These are phyloP conservation scores for Mycena crocata DNA, from an alignment of 768 basidiomycete species.

Conservation along the genomic window DNA sequence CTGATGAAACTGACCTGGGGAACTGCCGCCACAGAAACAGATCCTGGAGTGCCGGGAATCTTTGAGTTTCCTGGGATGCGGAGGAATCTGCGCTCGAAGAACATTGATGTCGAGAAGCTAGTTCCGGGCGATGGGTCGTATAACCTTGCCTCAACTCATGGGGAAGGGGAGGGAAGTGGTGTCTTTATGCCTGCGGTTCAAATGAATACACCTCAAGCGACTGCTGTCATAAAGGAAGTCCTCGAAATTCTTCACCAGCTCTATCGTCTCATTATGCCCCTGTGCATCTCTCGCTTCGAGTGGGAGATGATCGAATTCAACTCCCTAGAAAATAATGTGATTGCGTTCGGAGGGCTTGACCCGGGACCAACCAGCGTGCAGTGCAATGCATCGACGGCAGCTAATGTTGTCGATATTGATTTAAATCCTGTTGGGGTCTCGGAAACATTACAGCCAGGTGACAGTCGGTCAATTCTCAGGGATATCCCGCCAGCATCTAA, in stretches of 20 bases:
- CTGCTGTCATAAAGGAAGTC: neutral
- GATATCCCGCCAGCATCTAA: no score
- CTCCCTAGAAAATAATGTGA: constrained; percentile 21
- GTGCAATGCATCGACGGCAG: constrained; percentile 13
- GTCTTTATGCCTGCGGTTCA: constrained; percentile 26
- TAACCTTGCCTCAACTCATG: constrained; percentile 23
- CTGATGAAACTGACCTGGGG: constrained; percentile 16
- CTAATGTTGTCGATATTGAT: neutral
- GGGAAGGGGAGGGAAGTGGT: constrained; percentile 28
- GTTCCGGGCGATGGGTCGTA: constrained; percentile 19
- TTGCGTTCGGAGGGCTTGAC: constrained; percentile 23
- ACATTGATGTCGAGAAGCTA: neutral
- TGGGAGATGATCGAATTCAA: constrained; percentile 25
- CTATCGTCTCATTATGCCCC: constrained; percentile 19
- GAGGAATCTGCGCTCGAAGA: constrained; percentile 6
- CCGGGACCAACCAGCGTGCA: constrained; percentile 25
- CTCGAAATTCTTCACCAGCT: constrained; percentile 13
- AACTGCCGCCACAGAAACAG: neutral
- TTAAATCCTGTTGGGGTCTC: no score
- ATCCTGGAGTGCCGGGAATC: neutral
- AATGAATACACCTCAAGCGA: constrained; percentile 1
- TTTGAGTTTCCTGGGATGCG: constrained; percentile 9
- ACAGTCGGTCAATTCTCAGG: no score
- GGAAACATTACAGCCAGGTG: no score
- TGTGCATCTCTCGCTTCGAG: constrained; percentile 25